Evolutionary conservation across 2,329 filamentous ascomycete species (phyloP), one percentile per base, ranked within the genome.

Genomic region (Tolypocladium inflatum): DNA sequence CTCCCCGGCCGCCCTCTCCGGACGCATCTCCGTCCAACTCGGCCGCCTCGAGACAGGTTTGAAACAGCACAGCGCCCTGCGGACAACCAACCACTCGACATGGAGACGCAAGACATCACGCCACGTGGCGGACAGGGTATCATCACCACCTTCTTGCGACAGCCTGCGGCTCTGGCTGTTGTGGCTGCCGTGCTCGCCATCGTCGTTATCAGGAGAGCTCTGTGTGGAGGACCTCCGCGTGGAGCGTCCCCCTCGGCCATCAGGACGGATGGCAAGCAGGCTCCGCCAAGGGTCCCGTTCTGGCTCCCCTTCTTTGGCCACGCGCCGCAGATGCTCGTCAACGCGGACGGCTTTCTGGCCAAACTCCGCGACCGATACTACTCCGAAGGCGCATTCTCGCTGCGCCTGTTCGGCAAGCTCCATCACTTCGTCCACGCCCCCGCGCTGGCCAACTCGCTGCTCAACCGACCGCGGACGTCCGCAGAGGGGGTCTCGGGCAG

Each of bases 291-390:
- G 54, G 71, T 70, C 2, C 67, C 70, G 3, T 73, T 69, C 55
- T 74, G 70, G 69, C 54, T 75, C 2, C 73, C 73, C 0, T 65
- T 70, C 17, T 43, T 76, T 6, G 72, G 72, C 17, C 73, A 76
- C 50, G 63, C 67, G 15, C 69, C 71, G 1, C 70, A 69, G 45
- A 64, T 75, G 59, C 60, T 63, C 23, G 55, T 69, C 54, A 64
- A 64, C 59, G 60, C 62, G n/a, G 64, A 66, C 6, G 60, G 61
- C 21, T 71, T 72, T 33, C 63, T 75, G 50, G 58, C 63, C 37
- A 55, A 66, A 11, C 64, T 75, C 23, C 65, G 67, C n/a, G 62
- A 66, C 33, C 63, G 63, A 30, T 73, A 71, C 39, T 73, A 71
- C 52, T 60, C 68, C 0, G 62, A 70, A 15, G 74, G 74, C 38